Conservation (phyloP, 2,329 filamentous ascomycete genomes). For the Nemania sp. region DNA sequence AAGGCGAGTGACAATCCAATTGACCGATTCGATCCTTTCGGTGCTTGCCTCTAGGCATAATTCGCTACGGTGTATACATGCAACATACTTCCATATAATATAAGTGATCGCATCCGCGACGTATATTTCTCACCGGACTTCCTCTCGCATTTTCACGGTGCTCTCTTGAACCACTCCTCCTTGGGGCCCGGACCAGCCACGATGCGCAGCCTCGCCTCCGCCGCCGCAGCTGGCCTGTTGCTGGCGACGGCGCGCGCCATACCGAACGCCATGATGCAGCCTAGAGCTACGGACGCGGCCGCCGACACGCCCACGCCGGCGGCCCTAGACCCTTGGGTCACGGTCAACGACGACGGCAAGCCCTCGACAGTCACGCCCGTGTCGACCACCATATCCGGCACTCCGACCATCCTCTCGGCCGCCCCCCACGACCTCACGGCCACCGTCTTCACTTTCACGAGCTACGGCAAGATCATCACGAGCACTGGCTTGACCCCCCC, state of each 20-base stretch:
- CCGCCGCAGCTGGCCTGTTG: constrained; percentile 32
- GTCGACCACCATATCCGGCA: constrained; percentile 51
- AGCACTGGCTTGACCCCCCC: constrained; percentile 50
- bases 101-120: no score
- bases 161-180: no score
- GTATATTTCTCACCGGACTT: no score
- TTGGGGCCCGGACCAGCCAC: constrained; percentile 9
- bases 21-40: no score
- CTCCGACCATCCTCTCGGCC: constrained; percentile 46
- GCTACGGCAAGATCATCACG: constrained; percentile 37
- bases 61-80: no score
- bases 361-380: constrained; percentile 56
- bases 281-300: constrained; percentile 24
- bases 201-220: constrained; percentile 30
- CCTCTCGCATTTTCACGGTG: no score
- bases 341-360: constrained; percentile 52
- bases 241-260: constrained; percentile 33
- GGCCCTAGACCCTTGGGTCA: constrained; percentile 55
- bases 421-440: constrained; percentile 50
- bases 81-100: no score
- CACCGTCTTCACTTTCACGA: constrained; percentile 43
- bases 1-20: no score
- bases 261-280: constrained; percentile 30
- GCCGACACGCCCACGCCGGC: constrained; percentile 18
- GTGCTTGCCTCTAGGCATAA: no score